phyloP scores from a whole-genome alignment of 2,329 filamentous ascomycete species.

The Botryotinia calthae region DNA sequence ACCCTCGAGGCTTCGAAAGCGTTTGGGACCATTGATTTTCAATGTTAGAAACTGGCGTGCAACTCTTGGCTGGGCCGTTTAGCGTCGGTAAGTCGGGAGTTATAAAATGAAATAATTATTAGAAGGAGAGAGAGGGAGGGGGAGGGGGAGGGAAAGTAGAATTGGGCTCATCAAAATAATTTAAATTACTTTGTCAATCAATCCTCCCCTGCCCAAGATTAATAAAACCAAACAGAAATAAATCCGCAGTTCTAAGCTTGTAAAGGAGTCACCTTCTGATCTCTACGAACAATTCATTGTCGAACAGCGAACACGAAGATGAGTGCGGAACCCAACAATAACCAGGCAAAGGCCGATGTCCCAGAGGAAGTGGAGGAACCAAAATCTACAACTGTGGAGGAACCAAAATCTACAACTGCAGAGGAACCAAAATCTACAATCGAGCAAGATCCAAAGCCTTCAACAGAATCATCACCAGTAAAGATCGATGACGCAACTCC shows the following conservation, averaged over 20 bases:
- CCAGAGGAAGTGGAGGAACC: neutral
- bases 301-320: neutral
- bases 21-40: too few species aligned
- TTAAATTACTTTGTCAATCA: neutral
- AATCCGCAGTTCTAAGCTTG: neutral
- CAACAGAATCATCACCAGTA: neutral
- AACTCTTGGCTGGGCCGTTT: too few species aligned
- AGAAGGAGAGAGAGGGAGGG: neutral
- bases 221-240: neutral
- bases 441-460: neutral
- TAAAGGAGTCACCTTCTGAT: neutral
- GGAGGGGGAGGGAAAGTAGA: neutral
- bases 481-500: neutral
- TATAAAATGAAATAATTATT: neutral
- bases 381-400: neutral
- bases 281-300: neutral
- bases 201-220: neutral
- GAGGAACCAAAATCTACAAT: neutral
- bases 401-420: neutral
- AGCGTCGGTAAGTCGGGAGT: slow-evolving; percentile 1
- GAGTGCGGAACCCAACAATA: slow-evolving; percentile 6
- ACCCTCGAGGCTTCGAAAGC: too few species aligned
- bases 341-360: neutral
- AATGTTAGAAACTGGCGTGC: too few species aligned
- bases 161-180: neutral